A percentile compares a stretch with the other conserved stretches of the same genome.
These are phyloP conservation scores for Amaranthus tricolor DNA, from an alignment of 179 eudicot genomes.

Conservation along the genomic window DNA sequence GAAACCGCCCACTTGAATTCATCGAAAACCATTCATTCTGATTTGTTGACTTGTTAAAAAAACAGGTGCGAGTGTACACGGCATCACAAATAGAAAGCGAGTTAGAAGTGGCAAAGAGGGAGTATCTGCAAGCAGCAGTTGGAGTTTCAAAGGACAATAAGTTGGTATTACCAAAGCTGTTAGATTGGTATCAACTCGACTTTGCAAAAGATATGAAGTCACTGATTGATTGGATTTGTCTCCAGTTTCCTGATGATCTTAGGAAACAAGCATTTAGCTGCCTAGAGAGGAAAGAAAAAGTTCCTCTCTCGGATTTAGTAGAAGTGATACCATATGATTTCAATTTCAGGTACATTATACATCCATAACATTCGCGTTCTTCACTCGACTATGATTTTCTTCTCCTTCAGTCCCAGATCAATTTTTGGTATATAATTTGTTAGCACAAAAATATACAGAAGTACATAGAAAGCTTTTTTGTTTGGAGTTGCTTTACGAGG, in stretches of 20 bases:
- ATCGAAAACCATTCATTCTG: not conserved
- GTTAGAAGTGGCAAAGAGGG: constrained; percentile 76
- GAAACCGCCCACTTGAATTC: too few species aligned
- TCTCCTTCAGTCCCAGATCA: not conserved
- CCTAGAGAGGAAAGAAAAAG: constrained; percentile 40
- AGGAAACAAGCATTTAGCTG: constrained; percentile 51
- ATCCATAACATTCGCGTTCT: constrained; percentile 23
- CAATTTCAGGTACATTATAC: constrained; percentile 75
- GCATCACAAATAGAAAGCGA: constrained; percentile 78
- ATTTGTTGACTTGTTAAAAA: not conserved
- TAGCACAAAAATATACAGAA: constrained; percentile 17
- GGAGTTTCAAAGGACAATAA: constrained; percentile 49
- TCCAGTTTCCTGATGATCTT: constrained; percentile 66
- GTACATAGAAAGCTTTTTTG: constrained; percentile 17
- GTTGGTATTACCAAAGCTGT: constrained; percentile 63
- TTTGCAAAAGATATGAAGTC: constrained; percentile 75
- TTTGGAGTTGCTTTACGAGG: not conserved
- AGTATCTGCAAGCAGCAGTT: constrained; percentile 78
- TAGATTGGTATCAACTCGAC: constrained; percentile 84
- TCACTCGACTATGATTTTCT: not conserved
- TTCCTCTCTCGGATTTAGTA: constrained; percentile 45
- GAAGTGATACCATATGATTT: constrained; percentile 70
- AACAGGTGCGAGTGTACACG: constrained; percentile 79
- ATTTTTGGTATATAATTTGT: constrained; percentile 12
- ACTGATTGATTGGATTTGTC: constrained; percentile 81